phyloP scores from a whole-genome alignment of 2,329 filamentous ascomycete species.

The Rhinocladiella similis region DNA sequence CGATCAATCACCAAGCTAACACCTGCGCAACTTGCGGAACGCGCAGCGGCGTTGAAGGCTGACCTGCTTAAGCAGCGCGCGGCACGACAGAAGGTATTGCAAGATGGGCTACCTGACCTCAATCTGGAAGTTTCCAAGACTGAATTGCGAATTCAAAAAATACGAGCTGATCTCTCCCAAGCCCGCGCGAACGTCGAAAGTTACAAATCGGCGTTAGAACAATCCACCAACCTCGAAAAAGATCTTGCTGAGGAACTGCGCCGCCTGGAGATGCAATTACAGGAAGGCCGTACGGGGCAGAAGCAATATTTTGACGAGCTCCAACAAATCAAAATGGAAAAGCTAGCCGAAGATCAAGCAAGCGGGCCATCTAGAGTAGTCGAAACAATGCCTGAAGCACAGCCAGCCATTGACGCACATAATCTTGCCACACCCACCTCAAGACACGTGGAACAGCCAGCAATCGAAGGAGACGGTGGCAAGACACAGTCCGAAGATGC shows the following conservation, averaged over 20 bases:
- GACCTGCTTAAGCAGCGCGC: conserved; percentile 40
- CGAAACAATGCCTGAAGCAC: neutral
- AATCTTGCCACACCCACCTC: neutral
- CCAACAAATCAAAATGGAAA: conserved; percentile 49
- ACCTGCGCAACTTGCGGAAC: conserved; percentile 23
- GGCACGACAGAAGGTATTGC: conserved; percentile 49
- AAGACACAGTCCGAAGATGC: neutral
- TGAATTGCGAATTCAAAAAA: conserved; percentile 36
- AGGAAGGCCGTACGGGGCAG: conserved; percentile 42
- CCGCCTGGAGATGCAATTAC: conserved; percentile 39
- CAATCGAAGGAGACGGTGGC: neutral
- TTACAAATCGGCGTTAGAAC: conserved; percentile 12
- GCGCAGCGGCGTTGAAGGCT: conserved; percentile 28
- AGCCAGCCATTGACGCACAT: neutral
- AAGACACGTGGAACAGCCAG: neutral
- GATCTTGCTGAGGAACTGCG: conserved; percentile 48
- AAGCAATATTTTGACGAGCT: conserved; percentile 49
- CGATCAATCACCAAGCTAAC: conserved; percentile 21
- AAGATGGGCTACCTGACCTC: conserved; percentile 47
- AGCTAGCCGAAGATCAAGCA: conserved; percentile 28
- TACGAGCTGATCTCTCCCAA: conserved; percentile 36
- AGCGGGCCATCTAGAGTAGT: neutral
- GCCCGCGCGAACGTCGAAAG: conserved; percentile 27
- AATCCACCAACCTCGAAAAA: conserved; percentile 36
- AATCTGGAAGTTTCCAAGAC: conserved; percentile 46